Percentiles rank a stretch among this genome's conserved stretches.
These are phyloP conservation scores for Xerocomus nothofagi DNA, from an alignment of 1,284 basidiomycete species.

Conservation along the genomic window DNA sequence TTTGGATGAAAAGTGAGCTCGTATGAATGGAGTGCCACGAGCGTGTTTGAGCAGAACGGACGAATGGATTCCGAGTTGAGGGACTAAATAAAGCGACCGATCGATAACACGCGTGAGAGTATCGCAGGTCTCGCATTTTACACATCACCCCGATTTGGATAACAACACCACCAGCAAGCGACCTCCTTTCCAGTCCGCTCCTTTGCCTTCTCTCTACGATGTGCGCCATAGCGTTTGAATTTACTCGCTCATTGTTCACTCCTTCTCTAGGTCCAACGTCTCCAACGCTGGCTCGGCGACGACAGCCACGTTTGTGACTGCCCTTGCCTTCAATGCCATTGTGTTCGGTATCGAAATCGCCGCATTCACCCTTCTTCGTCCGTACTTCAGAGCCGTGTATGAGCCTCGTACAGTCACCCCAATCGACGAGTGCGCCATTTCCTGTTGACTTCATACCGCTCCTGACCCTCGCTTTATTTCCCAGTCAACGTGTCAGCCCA, in stretches of 20 bases:
- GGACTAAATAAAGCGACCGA: too few relatives aligned
- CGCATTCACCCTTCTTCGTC: conserved; percentile 70
- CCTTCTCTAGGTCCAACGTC: conserved; percentile 19
- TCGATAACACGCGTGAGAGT: conserved; percentile 10
- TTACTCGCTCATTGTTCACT: conserved; percentile 4
- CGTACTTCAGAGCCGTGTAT: conserved; percentile 74
- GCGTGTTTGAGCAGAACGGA: too few relatives aligned
- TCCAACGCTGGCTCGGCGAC: conserved; percentile 45
- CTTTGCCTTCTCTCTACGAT: conserved; percentile 21
- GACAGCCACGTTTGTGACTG: conserved; percentile 70
- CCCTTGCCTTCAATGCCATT: conserved; percentile 70
- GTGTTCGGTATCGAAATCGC: conserved; percentile 67
- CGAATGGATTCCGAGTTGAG: too few relatives aligned
- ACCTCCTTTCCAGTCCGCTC: conserved; percentile 9
- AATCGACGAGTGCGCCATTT: conserved; percentile 44
- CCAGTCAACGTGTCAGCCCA: conserved; percentile 55
- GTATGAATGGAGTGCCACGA: neutral
- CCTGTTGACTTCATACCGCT: neutral
- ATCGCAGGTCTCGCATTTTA: too few relatives aligned
- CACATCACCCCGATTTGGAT: too few relatives aligned
- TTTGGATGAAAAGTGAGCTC: neutral
- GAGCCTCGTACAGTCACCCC: conserved; percentile 75
- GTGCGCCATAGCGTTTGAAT: conserved; percentile 9
- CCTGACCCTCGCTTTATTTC: conserved; percentile 6
- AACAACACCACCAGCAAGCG: conserved; percentile 3